Percentiles rank a stretch among this genome's conserved stretches.
Evolutionary conservation across 1,284 basidiomycete species (phyloP).

Genomic region (Leccinum pseudoinsigne): DNA sequence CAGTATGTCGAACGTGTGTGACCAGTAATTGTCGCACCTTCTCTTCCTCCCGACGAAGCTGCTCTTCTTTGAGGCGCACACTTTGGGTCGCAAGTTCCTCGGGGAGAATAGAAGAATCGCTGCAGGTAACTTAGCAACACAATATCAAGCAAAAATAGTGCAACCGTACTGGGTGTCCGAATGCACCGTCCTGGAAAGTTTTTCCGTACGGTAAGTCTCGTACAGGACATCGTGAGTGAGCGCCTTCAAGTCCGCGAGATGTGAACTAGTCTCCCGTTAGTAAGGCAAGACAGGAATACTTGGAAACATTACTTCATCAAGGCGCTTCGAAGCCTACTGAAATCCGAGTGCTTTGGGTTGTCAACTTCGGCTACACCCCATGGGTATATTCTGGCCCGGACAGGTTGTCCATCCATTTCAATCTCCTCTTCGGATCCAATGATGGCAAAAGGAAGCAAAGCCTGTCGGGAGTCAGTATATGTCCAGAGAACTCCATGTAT

Average conservation of each 20-base stretch:
- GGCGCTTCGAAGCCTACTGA: conserved; percentile 88
- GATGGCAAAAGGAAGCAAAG: conserved; percentile 94
- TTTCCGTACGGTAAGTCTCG: conserved; percentile 98
- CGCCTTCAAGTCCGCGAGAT: conserved; percentile 92
- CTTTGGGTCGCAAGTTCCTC: conserved; percentile 97
- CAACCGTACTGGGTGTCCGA: conserved; percentile 72
- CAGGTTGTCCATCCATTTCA: conserved; percentile 87
- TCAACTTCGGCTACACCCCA: conserved; percentile 99
- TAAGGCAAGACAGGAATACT: neutral
- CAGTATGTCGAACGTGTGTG: conserved; percentile 9
- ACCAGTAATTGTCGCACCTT: conserved; percentile 51
- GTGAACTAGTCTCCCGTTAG: conserved; percentile 63
- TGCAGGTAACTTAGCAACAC: conserved; percentile 31
- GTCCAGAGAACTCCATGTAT: neutral
- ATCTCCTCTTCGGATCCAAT: conserved; percentile 98
- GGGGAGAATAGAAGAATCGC: conserved; percentile 87
- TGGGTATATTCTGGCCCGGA: conserved; percentile 93
- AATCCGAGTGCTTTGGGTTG: conserved; percentile 98
- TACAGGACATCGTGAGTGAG: conserved; percentile 95
- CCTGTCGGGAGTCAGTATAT: conserved; percentile 40
- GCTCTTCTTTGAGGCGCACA: conserved; percentile 97
- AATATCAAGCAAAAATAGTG: conserved; percentile 1
- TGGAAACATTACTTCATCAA: conserved; percentile 69
- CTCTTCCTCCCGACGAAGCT: conserved; percentile 96
- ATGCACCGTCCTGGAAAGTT: conserved; percentile 91